These are phyloP conservation scores for Platanus orientalis DNA, from an alignment of 164 flowering plant species.

Conservation along the genomic window DNA sequence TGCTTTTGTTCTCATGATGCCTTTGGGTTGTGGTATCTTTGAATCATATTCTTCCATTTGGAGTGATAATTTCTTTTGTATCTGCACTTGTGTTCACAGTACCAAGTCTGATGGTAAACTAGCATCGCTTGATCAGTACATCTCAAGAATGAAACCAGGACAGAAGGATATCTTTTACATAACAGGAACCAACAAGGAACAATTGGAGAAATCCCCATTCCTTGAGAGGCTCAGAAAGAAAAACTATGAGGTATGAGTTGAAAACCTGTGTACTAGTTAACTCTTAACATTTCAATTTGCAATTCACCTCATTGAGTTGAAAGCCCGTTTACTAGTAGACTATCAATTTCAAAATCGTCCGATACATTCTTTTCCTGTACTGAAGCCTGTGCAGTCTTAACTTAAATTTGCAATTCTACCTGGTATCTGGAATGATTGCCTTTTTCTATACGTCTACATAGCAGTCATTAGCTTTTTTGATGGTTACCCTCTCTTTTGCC, in stretches of 20 bases:
- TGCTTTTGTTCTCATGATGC: not conserved
- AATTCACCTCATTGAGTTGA: too few relatives aligned
- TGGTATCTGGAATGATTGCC: too few relatives aligned
- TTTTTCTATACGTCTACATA: too few relatives aligned
- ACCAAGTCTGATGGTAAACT: slow-evolving; percentile 82
- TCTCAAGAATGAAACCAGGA: slow-evolving; percentile 88
- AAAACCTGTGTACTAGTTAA: too few relatives aligned
- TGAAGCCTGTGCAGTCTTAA: too few relatives aligned
- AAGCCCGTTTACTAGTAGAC: too few relatives aligned
- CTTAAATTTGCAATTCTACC: too few relatives aligned
- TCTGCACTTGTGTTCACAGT: slow-evolving; percentile 33
- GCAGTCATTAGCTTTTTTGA: too few relatives aligned
- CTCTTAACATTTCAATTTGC: too few relatives aligned
- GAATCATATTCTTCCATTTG: not conserved
- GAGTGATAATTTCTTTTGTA: not conserved
- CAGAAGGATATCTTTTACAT: slow-evolving; percentile 96
- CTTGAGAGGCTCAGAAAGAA: slow-evolving; percentile 93
- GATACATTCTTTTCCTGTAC: too few relatives aligned
- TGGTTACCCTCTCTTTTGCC: too few relatives aligned
- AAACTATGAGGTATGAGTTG: slow-evolving; percentile 84
- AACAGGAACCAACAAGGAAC: slow-evolving; percentile 91
- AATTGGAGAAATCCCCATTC: slow-evolving; percentile 95
- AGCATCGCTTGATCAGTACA: slow-evolving; percentile 86
- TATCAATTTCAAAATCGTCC: too few relatives aligned
- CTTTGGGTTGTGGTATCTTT: slow-evolving; percentile 33